Evolutionary conservation across 2,329 filamentous ascomycete species (phyloP).

Genomic region (Bertia moriformis): DNA sequence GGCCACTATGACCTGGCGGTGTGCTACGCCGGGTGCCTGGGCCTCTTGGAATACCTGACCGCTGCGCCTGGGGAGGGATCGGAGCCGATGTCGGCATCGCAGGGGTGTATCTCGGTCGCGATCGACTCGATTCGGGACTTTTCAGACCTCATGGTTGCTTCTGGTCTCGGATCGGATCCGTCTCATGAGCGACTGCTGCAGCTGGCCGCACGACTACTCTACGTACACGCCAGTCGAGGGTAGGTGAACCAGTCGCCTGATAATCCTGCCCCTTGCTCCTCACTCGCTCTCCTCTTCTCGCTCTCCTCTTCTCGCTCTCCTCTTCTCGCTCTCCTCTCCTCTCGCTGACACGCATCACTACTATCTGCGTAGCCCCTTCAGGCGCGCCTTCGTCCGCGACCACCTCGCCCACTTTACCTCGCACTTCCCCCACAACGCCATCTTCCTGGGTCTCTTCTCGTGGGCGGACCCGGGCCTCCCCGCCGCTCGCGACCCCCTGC

Average conservation of each 20-base stretch:
- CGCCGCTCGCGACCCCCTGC: neutral
- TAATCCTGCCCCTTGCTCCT: no score
- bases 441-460: neutral
- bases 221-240: neutral
- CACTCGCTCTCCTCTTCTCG: neutral
- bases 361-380: neutral
- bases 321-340: neutral
- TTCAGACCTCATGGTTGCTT: no score
- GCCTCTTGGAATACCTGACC: neutral
- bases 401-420: neutral
- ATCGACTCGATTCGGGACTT: neutral
- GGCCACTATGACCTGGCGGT: neutral
- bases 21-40: neutral
- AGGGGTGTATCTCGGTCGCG: neutral
- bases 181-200: neutral
- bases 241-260: no score
- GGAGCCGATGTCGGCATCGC: neutral
- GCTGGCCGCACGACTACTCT: neutral
- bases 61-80: no score
- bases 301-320: neutral
- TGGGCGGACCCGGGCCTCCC: neutral
- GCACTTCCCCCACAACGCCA: neutral
- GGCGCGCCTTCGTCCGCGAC: neutral
- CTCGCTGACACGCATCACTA: neutral
- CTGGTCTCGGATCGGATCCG: no score